These are phyloP conservation scores for Suhomyces coccinellae DNA, from an alignment of 1,139 yeast genomes.

Conservation along the genomic window DNA sequence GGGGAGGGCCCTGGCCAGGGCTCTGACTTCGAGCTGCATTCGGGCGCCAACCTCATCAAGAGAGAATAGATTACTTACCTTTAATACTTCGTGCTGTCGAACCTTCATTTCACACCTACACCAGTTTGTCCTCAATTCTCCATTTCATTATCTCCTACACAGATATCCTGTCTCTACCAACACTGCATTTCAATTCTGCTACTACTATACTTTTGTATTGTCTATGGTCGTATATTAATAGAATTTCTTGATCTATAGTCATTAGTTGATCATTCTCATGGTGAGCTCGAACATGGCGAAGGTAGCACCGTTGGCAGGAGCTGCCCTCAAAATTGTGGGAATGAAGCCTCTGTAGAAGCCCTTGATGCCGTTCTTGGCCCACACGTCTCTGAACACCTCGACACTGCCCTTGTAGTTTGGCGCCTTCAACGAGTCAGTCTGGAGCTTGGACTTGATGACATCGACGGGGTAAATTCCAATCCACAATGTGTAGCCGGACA, in stretches of 20 bases:
- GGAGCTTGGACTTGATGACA: conserved; percentile 81
- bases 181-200: conserved; percentile 1
- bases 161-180: no score
- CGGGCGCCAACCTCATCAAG: conserved; percentile 10
- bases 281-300: conserved; percentile 89
- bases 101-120: no score
- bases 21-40: conserved; percentile 23
- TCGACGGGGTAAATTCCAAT: conserved; percentile 78
- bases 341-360: conserved; percentile 87
- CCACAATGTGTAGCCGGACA: conserved; percentile 89
- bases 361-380: conserved; percentile 56
- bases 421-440: conserved; percentile 65
- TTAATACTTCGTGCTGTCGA: no score
- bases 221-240: neutral
- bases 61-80: conserved; percentile 1
- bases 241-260: neutral
- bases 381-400: conserved; percentile 57
- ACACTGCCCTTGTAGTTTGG: conserved; percentile 52
- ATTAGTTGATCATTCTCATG: conserved; percentile 50
- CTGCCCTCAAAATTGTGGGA: conserved; percentile 91
- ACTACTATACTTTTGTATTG: neutral
- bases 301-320: conserved; percentile 96
- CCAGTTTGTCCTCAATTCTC: no score
- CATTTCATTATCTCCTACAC: no score
- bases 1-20: conserved; percentile 13